Evolutionary conservation across 495 filamentous ascomycete species (phyloP).

Genomic region (Thozetella sp.): DNA sequence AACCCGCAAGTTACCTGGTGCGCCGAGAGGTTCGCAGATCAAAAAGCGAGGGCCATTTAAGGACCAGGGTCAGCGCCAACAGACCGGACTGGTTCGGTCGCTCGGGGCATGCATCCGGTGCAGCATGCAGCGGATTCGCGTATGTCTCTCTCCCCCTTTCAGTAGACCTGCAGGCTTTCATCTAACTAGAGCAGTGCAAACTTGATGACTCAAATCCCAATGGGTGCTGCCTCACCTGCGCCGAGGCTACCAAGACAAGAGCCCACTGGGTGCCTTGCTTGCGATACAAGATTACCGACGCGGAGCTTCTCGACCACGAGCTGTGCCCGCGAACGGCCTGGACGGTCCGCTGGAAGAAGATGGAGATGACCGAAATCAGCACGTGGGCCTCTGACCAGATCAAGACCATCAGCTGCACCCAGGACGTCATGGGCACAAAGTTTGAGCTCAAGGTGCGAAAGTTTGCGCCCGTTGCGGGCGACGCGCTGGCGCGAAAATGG

Average conservation of each 20-base stretch:
- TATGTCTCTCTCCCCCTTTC: not conserved
- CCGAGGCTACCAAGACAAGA: not conserved
- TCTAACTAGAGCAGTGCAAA: not conserved
- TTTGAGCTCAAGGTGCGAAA: constrained; percentile 9
- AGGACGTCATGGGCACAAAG: constrained; percentile 8
- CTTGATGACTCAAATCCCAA: not conserved
- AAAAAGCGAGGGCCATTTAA: not conserved
- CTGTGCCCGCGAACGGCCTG: constrained; percentile 4
- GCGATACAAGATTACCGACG: constrained; percentile 16
- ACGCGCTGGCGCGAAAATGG: constrained; percentile 8
- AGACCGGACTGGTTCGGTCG: not conserved
- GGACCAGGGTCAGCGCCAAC: not conserved
- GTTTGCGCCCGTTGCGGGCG: constrained; percentile 10
- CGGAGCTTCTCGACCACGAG: constrained; percentile 8
- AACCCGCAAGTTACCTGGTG: not conserved
- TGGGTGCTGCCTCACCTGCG: not conserved
- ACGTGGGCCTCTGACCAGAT: constrained; percentile 12
- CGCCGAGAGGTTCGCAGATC: no score
- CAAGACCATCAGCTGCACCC: constrained; percentile 13
- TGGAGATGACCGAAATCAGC: constrained; percentile 17
- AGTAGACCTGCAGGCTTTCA: not conserved
- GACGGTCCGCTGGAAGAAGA: constrained; percentile 15
- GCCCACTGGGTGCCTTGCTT: constrained; percentile 4
- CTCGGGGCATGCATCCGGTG: constrained; percentile 5
- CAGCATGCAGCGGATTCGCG: constrained; percentile 2